Conservation (phyloP, 305 asterid species). For the Fraxinus greggii region DNA sequence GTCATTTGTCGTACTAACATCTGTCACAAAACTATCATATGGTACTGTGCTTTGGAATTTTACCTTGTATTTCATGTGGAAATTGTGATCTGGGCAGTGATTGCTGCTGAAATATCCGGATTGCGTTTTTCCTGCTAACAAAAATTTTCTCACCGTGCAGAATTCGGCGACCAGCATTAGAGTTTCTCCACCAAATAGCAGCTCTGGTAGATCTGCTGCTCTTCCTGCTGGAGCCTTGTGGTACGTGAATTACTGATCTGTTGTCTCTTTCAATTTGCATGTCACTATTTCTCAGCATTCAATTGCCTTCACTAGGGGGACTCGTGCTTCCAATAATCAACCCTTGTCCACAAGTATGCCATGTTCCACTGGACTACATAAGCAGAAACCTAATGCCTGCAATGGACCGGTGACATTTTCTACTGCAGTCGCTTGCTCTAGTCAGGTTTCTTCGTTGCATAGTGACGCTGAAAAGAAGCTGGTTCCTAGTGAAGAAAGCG, state of each 20-base stretch:
- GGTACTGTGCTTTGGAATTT: neutral
- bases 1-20: neutral
- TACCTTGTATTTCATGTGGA: conserved; percentile 6
- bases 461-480: conserved; percentile 40
- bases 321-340: conserved; percentile 60
- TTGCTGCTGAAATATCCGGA: neutral
- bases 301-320: conserved; percentile 61
- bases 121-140: neutral
- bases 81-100: neutral
- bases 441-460: conserved; percentile 38
- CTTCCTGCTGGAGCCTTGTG: conserved; percentile 95
- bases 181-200: conserved; percentile 88
- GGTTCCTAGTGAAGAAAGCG: conserved; percentile 38
- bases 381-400: conserved; percentile 40
- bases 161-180: conserved; percentile 41
- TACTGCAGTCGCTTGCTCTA: conserved; percentile 49
- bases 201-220: conserved; percentile 82
- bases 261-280: conserved; percentile 15
- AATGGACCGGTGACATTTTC: conserved; percentile 43
- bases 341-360: conserved; percentile 41
- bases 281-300: conserved; percentile 18
- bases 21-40: conserved; percentile 7
- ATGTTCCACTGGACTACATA: conserved; percentile 44
- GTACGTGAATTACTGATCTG: conserved; percentile 38
- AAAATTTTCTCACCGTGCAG: conserved; percentile 32